Percentiles rank a stretch among this genome's conserved stretches.
phyloP scores from a whole-genome alignment of 2,329 filamentous ascomycete species.

The Periconia sp. region DNA sequence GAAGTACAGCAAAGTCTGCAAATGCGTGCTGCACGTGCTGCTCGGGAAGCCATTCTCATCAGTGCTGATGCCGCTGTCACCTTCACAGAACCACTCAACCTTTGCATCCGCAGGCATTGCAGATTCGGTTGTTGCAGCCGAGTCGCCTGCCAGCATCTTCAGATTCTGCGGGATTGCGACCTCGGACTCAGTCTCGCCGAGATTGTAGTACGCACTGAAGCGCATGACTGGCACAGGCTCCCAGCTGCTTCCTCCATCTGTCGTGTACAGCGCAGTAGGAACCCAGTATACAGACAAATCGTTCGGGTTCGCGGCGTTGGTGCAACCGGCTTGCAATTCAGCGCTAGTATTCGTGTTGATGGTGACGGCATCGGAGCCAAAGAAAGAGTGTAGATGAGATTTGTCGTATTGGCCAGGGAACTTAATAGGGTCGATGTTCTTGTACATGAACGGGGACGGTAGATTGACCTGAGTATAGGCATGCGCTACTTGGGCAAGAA shows the following conservation, averaged over 20 bases:
- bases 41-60: slow-evolving; percentile 39
- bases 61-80: slow-evolving; percentile 12
- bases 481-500: slow-evolving; percentile 30
- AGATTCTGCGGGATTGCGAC: slow-evolving; percentile 54
- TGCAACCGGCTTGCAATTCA: slow-evolving; percentile 52
- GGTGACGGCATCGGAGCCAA: slow-evolving; percentile 52
- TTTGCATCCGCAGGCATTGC: slow-evolving; percentile 31
- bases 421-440: slow-evolving; percentile 55
- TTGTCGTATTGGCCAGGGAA: slow-evolving; percentile 48
- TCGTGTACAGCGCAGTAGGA: slow-evolving; percentile 50
- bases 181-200: slow-evolving; percentile 50
- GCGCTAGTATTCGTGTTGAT: slow-evolving; percentile 45
- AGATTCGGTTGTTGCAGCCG: slow-evolving; percentile 37
- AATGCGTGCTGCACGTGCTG: slow-evolving; percentile 50
- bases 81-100: slow-evolving; percentile 36
- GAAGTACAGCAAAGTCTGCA: slow-evolving; percentile 55
- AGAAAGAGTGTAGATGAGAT: slow-evolving; percentile 54
- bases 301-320: slow-evolving; percentile 54
- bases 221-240: slow-evolving; percentile 38
- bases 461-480: slow-evolving; percentile 46
- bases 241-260: slow-evolving; percentile 43
- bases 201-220: slow-evolving; percentile 57
- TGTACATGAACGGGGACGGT: slow-evolving; percentile 47
- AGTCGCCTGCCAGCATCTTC: slow-evolving; percentile 50
- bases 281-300: slow-evolving; percentile 57